A percentile compares a stretch with the other conserved stretches of the same genome.
Evolutionary conservation across 2,329 filamentous ascomycete genomes (phyloP).

Genomic region (Xylaria polymorpha): DNA sequence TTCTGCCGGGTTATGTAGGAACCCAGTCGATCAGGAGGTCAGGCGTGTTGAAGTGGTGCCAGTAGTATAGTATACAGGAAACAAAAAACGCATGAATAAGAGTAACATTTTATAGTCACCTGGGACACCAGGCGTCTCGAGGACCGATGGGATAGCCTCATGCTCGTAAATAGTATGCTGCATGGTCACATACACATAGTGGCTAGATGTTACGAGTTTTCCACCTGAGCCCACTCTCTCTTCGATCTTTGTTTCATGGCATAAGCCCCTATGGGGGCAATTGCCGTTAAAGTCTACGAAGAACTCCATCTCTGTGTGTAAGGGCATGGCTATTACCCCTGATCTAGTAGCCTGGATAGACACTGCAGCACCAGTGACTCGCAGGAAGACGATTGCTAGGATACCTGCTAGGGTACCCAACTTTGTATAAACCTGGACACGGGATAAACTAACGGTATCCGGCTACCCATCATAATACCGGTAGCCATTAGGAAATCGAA

Average conservation of each 20-base stretch:
- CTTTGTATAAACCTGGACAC: neutral
- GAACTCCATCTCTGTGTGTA: neutral
- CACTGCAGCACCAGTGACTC: no score
- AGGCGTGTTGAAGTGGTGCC: neutral
- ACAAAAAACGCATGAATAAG: neutral
- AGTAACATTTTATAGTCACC: neutral
- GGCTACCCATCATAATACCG: neutral
- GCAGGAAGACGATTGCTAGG: no score
- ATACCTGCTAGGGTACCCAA: neutral
- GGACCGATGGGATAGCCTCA: neutral
- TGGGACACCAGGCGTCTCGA: neutral
- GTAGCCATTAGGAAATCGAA: neutral
- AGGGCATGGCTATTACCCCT: neutral
- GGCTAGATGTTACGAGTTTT: neutral
- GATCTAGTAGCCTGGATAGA: neutral
- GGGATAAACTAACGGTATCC: neutral
- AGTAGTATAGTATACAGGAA: neutral
- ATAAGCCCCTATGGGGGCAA: neutral
- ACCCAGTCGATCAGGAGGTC: neutral
- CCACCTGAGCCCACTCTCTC: neutral
- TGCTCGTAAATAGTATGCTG: neutral
- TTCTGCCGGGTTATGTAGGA: conserved; percentile 9
- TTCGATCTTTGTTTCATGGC: neutral
- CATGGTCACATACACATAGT: neutral
- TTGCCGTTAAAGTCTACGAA: neutral